Evolutionary conservation across 352 stramenopile genomes (phyloP).

Genomic region (Peronosclerospora sorghi): DNA sequence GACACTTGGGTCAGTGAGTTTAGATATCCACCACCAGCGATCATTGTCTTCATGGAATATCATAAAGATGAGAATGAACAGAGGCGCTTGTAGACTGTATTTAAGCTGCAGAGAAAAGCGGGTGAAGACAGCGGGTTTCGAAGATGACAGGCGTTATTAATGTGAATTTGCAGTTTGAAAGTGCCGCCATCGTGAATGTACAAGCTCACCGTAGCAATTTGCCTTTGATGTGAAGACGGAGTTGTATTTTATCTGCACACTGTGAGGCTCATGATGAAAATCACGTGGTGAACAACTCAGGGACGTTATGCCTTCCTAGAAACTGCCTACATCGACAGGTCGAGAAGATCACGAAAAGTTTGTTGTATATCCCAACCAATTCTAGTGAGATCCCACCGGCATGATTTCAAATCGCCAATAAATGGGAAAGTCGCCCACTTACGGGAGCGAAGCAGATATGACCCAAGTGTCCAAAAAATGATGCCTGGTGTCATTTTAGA

Average conservation of each 20-base stretch:
- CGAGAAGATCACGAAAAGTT: constrained; percentile 88
- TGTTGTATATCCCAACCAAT: constrained; percentile 98
- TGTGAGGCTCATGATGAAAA: constrained; percentile 7
- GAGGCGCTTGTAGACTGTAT: too few species aligned
- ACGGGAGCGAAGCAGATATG: too few species aligned
- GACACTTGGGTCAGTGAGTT: too few species aligned
- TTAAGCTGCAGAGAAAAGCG: too few species aligned
- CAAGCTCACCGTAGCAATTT: constrained; percentile 58
- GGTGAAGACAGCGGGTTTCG: too few species aligned
- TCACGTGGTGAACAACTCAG: neutral
- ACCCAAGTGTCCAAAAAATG: constrained; percentile 69
- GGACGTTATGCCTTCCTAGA: neutral
- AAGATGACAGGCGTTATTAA: too few species aligned
- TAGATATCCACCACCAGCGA: too few species aligned
- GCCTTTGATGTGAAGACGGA: constrained; percentile 56
- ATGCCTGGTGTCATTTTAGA: constrained; percentile 36
- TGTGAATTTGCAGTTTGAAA: too few species aligned
- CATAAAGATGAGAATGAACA: too few species aligned
- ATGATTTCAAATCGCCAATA: constrained; percentile 54
- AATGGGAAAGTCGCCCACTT: too few species aligned
- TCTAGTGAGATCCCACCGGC: constrained; percentile 75
- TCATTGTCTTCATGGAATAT: too few species aligned
- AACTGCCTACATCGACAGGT: constrained; percentile 28
- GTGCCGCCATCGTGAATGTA: constrained; percentile 37
- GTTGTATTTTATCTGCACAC: constrained; percentile 56